These are phyloP conservation scores for Cochlearia excelsa DNA, from an alignment of 345 rosid genomes.

Conservation along the genomic window DNA sequence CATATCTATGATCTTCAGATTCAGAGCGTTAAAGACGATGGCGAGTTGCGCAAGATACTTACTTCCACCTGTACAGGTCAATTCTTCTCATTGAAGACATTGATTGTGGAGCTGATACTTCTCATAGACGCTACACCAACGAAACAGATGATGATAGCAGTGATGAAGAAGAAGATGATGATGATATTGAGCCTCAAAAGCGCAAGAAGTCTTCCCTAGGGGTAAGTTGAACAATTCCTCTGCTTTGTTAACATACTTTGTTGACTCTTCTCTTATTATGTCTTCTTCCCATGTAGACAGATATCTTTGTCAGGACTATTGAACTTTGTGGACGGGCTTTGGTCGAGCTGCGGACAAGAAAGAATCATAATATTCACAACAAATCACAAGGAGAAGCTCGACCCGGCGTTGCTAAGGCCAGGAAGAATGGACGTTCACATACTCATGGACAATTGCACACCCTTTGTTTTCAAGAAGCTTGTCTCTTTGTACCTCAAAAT, in stretches of 20 bases:
- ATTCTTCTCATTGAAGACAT: constrained; percentile 42
- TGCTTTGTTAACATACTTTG: background rate
- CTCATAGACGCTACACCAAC: constrained; percentile 27
- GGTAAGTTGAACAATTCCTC: constrained; percentile 18
- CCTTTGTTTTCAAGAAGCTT: constrained; percentile 37
- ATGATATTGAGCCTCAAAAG: constrained; percentile 14
- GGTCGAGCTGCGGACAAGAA: constrained; percentile 40
- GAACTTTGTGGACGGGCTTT: constrained; percentile 38
- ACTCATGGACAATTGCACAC: constrained; percentile 35
- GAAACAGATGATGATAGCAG: constrained; percentile 20
- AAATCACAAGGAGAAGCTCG: constrained; percentile 37
- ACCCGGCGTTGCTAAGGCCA: constrained; percentile 29
- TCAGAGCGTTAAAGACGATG: constrained; percentile 38
- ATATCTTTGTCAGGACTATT: constrained; percentile 32
- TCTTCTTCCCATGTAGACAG: background rate
- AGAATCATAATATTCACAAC: constrained; percentile 36
- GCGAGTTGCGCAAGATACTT: constrained; percentile 34
- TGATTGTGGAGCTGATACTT: constrained; percentile 38
- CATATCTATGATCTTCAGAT: constrained; percentile 40
- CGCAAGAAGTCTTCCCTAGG: constrained; percentile 34
- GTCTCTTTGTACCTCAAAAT: constrained; percentile 27
- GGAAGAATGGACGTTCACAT: constrained; percentile 39
- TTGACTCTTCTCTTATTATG: background rate
- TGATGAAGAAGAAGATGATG: constrained; percentile 5
- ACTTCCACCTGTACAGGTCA: constrained; percentile 32